phyloP scores from a whole-genome alignment of 371 early-diverging fungal species.

The Parasitella parasitica region DNA sequence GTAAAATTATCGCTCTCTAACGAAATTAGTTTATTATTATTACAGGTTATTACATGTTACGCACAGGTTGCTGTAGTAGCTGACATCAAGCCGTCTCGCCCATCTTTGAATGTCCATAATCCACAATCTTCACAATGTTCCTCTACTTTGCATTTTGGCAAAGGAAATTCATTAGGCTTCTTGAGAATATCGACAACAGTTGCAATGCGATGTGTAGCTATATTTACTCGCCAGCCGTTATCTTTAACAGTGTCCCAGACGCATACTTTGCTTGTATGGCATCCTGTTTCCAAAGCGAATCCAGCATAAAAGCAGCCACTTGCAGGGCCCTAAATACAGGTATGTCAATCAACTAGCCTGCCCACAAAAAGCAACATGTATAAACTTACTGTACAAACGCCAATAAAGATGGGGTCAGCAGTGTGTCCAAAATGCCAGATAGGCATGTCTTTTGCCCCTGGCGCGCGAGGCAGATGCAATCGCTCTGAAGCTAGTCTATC shows the following conservation, averaged over 20 bases:
- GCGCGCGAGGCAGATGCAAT: constrained; percentile 73
- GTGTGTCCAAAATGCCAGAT: constrained; percentile 93
- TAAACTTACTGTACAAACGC: constrained; percentile 71
- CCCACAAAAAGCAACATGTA: background rate
- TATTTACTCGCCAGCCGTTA: constrained; percentile 71
- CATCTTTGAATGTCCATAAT: constrained; percentile 66
- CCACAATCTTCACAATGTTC: constrained; percentile 77
- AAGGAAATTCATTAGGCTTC: constrained; percentile 45
- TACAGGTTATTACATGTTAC: background rate
- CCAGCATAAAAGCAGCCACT: constrained; percentile 87
- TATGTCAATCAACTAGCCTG: background rate
- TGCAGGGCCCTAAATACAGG: constrained; percentile 52
- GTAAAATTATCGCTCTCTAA: too few relatives aligned
- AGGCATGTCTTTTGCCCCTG: constrained; percentile 59
- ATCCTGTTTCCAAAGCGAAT: constrained; percentile 84
- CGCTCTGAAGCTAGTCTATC: constrained; percentile 79
- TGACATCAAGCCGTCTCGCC: constrained; percentile 19
- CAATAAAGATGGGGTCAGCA: constrained; percentile 92
- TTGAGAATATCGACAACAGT: constrained; percentile 79
- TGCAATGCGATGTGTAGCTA: constrained; percentile 76
- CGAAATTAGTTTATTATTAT: too few relatives aligned
- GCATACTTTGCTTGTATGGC: constrained; percentile 60
- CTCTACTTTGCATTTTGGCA: constrained; percentile 55
- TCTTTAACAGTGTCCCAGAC: constrained; percentile 70
- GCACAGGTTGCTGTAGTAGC: background rate